These are phyloP conservation scores for Calonectria hongkongensis DNA, from an alignment of 2,329 filamentous ascomycete genomes.

Conservation along the genomic window DNA sequence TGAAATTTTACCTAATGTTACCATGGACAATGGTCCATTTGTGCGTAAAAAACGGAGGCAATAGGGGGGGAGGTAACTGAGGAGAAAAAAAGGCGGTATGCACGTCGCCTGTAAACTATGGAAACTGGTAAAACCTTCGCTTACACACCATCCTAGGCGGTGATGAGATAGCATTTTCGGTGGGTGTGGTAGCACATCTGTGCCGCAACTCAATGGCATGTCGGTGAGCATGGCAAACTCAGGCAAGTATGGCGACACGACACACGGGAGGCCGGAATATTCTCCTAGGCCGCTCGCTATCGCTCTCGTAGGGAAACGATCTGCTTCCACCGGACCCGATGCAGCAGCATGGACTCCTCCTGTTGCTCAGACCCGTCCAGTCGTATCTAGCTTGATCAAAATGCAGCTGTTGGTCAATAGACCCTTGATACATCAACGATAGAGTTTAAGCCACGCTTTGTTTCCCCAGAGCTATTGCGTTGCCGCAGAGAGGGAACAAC, in stretches of 20 bases:
- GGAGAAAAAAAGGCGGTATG: conserved; percentile 36
- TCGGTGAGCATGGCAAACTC: conserved; percentile 13
- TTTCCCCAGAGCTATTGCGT: conserved; percentile 17
- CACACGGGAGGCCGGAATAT: conserved; percentile 20
- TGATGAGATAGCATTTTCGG: conserved; percentile 13
- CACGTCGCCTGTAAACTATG: conserved; percentile 22
- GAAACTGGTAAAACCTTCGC: neutral
- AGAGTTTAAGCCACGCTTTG: conserved; percentile 24
- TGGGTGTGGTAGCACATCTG: conserved; percentile 8
- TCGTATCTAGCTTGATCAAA: conserved; percentile 12
- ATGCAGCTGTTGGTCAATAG: neutral
- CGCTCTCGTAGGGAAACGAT: conserved; percentile 4
- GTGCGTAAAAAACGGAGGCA: neutral
- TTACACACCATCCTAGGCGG: conserved; percentile 18
- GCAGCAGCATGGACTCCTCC: neutral
- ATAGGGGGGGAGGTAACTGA: neutral
- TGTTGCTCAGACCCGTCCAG: conserved; percentile 13
- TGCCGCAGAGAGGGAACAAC: conserved; percentile 19
- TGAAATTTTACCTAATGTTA: conserved; percentile 15
- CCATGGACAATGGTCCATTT: neutral
- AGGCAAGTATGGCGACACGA: neutral
- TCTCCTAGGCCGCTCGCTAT: conserved; percentile 2
- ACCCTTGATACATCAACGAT: conserved; percentile 19
- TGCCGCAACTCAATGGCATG: conserved; percentile 25
- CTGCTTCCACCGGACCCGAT: conserved; percentile 17